Conservation (phyloP, 2,329 filamentous ascomycete genomes). For the Ophiostoma sp. region DNA sequence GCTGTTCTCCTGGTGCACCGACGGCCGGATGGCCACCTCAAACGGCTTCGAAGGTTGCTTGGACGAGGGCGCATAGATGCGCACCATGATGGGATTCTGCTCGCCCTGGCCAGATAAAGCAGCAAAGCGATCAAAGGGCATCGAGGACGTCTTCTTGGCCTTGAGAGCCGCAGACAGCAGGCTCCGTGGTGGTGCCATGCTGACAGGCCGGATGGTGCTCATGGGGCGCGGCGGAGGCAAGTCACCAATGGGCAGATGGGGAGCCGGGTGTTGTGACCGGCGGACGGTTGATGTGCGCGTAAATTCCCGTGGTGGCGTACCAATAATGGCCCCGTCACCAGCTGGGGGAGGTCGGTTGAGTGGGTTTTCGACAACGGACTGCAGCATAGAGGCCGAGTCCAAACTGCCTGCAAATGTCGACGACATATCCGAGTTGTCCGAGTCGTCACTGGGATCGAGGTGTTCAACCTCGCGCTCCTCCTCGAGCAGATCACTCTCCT, state of each 20-base stretch:
- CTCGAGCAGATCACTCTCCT: slow-evolving; percentile 53
- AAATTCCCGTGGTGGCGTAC: slow-evolving; percentile 63
- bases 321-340: slow-evolving; percentile 51
- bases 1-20: slow-evolving; percentile 62
- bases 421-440: slow-evolving; percentile 62
- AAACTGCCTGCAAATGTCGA: slow-evolving; percentile 67
- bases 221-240: slow-evolving; percentile 71
- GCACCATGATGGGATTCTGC: slow-evolving; percentile 71
- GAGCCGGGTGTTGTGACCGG: slow-evolving; percentile 58
- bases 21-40: slow-evolving; percentile 70
- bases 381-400: slow-evolving; percentile 71
- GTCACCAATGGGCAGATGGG: slow-evolving; percentile 60
- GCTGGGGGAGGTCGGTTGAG: slow-evolving; percentile 51
- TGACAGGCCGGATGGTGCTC: slow-evolving; percentile 63
- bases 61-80: slow-evolving; percentile 75
- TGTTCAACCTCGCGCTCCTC: slow-evolving; percentile 38
- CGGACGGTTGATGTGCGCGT: slow-evolving; percentile 63
- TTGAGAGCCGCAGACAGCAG: slow-evolving; percentile 71
- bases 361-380: slow-evolving; percentile 56
- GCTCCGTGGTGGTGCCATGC: slow-evolving; percentile 68
- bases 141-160: slow-evolving; percentile 67
- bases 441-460: slow-evolving; percentile 48
- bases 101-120: slow-evolving; percentile 76
- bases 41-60: slow-evolving; percentile 63
- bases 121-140: slow-evolving; percentile 76